phyloP scores from a whole-genome alignment of 495 filamentous ascomycete genomes.

The Podospora bellae-mahoneyi region DNA sequence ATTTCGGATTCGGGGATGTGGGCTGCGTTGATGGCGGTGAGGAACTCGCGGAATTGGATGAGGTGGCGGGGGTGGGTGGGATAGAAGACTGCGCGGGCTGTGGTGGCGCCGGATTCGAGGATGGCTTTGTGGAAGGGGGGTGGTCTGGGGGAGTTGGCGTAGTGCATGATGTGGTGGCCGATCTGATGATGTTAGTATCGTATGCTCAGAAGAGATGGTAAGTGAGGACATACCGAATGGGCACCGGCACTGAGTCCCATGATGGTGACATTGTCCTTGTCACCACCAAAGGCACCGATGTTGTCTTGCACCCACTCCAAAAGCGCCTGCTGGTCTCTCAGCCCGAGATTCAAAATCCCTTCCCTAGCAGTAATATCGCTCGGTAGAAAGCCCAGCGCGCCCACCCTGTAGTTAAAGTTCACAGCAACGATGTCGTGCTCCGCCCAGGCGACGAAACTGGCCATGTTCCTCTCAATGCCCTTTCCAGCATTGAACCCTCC shows the following conservation, averaged over 20 bases:
- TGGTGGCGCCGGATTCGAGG: slow-evolving; percentile 60
- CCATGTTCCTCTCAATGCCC: slow-evolving; percentile 45
- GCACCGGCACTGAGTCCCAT: slow-evolving; percentile 66
- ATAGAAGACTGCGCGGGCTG: slow-evolving; percentile 57
- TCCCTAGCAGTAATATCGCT: slow-evolving; percentile 52
- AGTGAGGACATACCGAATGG: slow-evolving; percentile 50
- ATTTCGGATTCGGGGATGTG: slow-evolving; percentile 43
- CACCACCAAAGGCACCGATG: slow-evolving; percentile 59
- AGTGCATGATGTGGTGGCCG: slow-evolving; percentile 61
- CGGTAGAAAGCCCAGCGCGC: slow-evolving; percentile 64
- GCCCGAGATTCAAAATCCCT: slow-evolving; percentile 60
- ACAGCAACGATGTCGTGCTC: slow-evolving; percentile 54
- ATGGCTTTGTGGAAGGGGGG: slow-evolving; percentile 60
- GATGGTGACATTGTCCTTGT: slow-evolving; percentile 60
- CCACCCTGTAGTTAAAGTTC: slow-evolving; percentile 67
- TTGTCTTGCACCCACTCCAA: slow-evolving; percentile 65
- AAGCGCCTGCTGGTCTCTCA: slow-evolving; percentile 63
- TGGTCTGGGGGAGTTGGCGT: slow-evolving; percentile 31
- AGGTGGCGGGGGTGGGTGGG: slow-evolving; percentile 57
- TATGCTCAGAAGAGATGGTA: background rate
- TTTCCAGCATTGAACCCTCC: slow-evolving; percentile 51
- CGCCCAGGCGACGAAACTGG: slow-evolving; percentile 52
- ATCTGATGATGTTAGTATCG: slow-evolving; percentile 39
- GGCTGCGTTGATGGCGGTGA: slow-evolving; percentile 43
- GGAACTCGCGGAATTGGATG: slow-evolving; percentile 57